A percentile compares a stretch with the other conserved stretches of the same genome.
Evolutionary conservation across 2,329 filamentous ascomycete genomes (phyloP).

Genomic region (Colletotrichum costaricense): DNA sequence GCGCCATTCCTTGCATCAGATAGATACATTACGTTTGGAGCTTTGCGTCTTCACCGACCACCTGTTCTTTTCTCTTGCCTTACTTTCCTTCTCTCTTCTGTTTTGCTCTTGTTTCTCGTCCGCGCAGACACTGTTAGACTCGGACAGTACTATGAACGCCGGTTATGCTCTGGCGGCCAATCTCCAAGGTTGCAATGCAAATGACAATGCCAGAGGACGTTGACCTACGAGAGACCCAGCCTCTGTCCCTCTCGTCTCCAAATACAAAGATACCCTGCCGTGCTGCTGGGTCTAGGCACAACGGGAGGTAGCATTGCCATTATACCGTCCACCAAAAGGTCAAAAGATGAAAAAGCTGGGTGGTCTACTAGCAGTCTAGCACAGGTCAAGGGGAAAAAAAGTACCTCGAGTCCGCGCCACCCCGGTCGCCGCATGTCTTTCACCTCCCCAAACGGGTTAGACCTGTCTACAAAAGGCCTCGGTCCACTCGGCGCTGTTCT

Average conservation of each 20-base stretch:
- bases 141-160: neutral
- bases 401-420: slow-evolving; percentile 31
- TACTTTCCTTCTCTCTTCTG: neutral
- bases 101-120: neutral
- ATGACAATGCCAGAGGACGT: neutral
- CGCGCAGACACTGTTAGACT: neutral
- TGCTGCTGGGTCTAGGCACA: neutral
- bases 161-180: neutral
- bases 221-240: neutral
- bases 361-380: neutral
- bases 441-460: slow-evolving; percentile 46
- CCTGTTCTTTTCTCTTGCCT: neutral
- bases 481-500: slow-evolving; percentile 35
- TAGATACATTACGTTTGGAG: neutral
- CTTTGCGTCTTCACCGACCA: neutral
- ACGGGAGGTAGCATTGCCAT: neutral
- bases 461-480: slow-evolving; percentile 38
- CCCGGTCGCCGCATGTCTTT: slow-evolving; percentile 34
- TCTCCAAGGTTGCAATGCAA: neutral
- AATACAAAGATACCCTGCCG: neutral
- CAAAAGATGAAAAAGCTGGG: neutral
- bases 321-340: neutral
- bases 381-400: slow-evolving; percentile 11
- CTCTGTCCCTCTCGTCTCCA: neutral
- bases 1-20: neutral